Evolutionary conservation across 2,329 filamentous ascomycete genomes (phyloP), one percentile per base, ranked within the genome.

Genomic region (Daldinia sp.): DNA sequence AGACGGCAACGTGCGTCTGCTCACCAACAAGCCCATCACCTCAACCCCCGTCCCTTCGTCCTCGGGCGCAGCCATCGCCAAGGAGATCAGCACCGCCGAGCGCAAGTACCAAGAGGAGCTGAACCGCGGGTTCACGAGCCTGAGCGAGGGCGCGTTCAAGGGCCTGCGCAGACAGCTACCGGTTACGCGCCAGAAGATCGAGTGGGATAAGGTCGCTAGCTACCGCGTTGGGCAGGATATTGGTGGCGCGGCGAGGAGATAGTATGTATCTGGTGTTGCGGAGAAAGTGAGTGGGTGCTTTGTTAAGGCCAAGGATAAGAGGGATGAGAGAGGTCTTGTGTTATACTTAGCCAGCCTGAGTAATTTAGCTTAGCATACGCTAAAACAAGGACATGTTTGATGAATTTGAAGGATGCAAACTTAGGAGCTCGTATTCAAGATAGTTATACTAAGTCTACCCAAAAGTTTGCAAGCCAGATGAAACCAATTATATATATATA

Each of bases 121-220:
- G 74, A 99, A 98, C 83, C 89, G 89, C 78, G 94, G 94, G 15
- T 98, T 99, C 80, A 90, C 90, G 13, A 91, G 86, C 72, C 84
- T 99, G 78, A 96, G 93, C 77, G 96, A 99, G 83, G 95, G 94
- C 9, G 93, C 94, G 0, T 99, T 99, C 83, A 99, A 98, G 88
- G 89, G 90, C 1, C 82, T 99, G 79, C 89, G 96, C 78, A 89
- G 96, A 81, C 96, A 98, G 82, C 84, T 99, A 79, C 96, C 96
- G 0, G 94, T 99, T 67, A 99, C 96, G 69, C 90, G 96, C 78
- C 96, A 99, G 85, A 98, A 98, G 87, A 95, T 99, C 74, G 96
- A 99, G 82, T 99, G 96, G 96, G 95, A 99, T 81, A 98, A 97
- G 85, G 93, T 99, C 73, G 92, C 93, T 51, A 94, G 93, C 74